phyloP scores from a whole-genome alignment of 2,329 filamentous ascomycete genomes.

The Ophiocordyceps australis region DNA sequence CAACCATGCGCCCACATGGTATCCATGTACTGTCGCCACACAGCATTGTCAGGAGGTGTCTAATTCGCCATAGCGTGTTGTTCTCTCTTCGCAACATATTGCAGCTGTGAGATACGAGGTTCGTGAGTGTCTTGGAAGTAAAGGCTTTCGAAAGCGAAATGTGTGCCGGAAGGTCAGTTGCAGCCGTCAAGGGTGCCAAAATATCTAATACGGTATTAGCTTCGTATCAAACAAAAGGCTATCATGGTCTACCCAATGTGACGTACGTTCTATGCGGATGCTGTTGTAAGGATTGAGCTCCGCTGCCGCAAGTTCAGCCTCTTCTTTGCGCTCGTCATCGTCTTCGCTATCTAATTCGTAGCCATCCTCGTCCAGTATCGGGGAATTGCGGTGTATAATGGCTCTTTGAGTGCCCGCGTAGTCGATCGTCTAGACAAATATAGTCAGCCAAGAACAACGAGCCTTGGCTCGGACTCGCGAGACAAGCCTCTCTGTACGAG shows the following conservation, averaged over 20 bases:
- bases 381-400: conserved; percentile 58
- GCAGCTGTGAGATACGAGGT: conserved; percentile 51
- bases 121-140: conserved; percentile 52
- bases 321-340: conserved; percentile 43
- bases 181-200: conserved; percentile 56
- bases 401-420: conserved; percentile 56
- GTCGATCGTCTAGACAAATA: conserved; percentile 38
- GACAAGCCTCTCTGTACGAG: conserved; percentile 50
- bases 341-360: conserved; percentile 60
- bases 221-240: not conserved
- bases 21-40: conserved; percentile 58
- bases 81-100: conserved; percentile 62
- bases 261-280: conserved; percentile 51
- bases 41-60: conserved; percentile 53
- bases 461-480: conserved; percentile 2
- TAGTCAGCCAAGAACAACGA: conserved; percentile 7
- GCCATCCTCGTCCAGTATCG: conserved; percentile 58
- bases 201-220: conserved; percentile 33
- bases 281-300: conserved; percentile 60
- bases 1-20: conserved; percentile 39
- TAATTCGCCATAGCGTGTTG: conserved; percentile 52
- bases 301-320: conserved; percentile 42
- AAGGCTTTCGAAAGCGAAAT: conserved; percentile 60
- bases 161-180: conserved; percentile 57
- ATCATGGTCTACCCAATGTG: too few relatives aligned